phyloP scores from a whole-genome alignment of 495 filamentous ascomycete species.

The Hyaloscypha variabilis region DNA sequence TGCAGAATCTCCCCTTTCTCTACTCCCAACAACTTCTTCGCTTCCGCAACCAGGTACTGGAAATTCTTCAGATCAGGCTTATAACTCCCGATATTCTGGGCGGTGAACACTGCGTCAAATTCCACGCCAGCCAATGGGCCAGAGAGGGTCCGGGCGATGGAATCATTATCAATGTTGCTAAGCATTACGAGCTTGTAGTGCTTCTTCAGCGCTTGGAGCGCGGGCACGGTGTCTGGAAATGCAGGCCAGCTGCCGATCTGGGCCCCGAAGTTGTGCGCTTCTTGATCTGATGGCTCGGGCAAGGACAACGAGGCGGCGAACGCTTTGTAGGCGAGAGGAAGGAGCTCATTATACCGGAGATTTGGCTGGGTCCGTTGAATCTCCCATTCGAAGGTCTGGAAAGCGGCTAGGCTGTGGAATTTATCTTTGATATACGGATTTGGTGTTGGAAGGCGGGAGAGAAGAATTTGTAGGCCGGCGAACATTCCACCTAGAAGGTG shows the following conservation, averaged over 20 bases:
- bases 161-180: constrained; percentile 69
- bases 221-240: constrained; percentile 66
- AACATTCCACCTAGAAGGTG: constrained; percentile 60
- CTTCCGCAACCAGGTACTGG: constrained; percentile 48
- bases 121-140: constrained; percentile 49
- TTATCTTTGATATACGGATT: constrained; percentile 10
- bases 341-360: constrained; percentile 17
- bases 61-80: constrained; percentile 74
- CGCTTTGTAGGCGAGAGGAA: constrained; percentile 14
- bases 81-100: constrained; percentile 74
- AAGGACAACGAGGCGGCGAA: constrained; percentile 38
- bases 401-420: neutral
- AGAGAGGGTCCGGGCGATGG: constrained; percentile 56
- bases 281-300: constrained; percentile 30
- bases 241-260: constrained; percentile 63
- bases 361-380: constrained; percentile 19
- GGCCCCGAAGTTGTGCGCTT: constrained; percentile 47
- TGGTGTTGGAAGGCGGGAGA: constrained; percentile 14
- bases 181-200: constrained; percentile 71
- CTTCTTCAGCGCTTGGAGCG: constrained; percentile 53
- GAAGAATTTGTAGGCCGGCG: constrained; percentile 32
- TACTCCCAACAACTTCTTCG: constrained; percentile 49
- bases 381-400: constrained; percentile 12
- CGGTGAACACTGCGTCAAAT: constrained; percentile 75
- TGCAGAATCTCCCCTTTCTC: constrained; percentile 61